phyloP scores from a whole-genome alignment of 129 eudicot species.

The Pseudognaphalium luteoalbum region DNA sequence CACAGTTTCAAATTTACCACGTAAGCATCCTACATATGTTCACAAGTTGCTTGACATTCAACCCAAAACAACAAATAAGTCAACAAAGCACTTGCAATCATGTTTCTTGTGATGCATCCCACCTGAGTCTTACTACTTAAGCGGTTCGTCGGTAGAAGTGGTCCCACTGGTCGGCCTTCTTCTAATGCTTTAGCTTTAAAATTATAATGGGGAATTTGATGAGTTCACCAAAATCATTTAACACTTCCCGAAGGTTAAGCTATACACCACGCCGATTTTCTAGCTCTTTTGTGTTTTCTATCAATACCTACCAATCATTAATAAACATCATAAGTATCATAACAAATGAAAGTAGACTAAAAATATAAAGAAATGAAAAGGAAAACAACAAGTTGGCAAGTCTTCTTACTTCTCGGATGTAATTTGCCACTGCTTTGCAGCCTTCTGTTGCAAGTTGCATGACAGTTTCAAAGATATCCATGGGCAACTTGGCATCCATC shows the following conservation, averaged over 20 bases:
- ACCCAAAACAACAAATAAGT: not conserved
- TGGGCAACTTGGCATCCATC: slow-evolving; percentile 91
- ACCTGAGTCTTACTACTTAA: not conserved
- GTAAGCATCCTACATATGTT: not conserved
- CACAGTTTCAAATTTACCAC: not conserved
- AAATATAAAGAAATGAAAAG: not conserved
- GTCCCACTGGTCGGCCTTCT: not conserved
- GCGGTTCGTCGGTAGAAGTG: not conserved
- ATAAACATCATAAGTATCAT: slow-evolving; percentile 5
- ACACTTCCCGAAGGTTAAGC: not conserved
- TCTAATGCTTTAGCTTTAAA: not conserved
- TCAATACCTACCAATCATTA: slow-evolving; percentile 54
- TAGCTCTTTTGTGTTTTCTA: slow-evolving; percentile 80
- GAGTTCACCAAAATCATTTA: not conserved
- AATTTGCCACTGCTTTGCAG: slow-evolving; percentile 91
- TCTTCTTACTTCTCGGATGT: slow-evolving; percentile 76
- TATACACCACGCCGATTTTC: slow-evolving; percentile 40
- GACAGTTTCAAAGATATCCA: slow-evolving; percentile 78
- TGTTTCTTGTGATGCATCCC: not conserved
- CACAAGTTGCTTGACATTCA: slow-evolving; percentile 1
- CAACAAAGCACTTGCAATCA: not conserved
- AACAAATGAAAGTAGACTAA: not conserved
- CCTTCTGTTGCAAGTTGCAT: slow-evolving; percentile 95
- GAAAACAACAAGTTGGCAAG: not conserved
- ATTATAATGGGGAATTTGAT: slow-evolving; percentile 6